Percentiles rank a stretch among this genome's conserved stretches.
These are phyloP conservation scores for Dictyostelium brefeldianum DNA, from an alignment of 78 protist genomes.

Conservation along the genomic window DNA sequence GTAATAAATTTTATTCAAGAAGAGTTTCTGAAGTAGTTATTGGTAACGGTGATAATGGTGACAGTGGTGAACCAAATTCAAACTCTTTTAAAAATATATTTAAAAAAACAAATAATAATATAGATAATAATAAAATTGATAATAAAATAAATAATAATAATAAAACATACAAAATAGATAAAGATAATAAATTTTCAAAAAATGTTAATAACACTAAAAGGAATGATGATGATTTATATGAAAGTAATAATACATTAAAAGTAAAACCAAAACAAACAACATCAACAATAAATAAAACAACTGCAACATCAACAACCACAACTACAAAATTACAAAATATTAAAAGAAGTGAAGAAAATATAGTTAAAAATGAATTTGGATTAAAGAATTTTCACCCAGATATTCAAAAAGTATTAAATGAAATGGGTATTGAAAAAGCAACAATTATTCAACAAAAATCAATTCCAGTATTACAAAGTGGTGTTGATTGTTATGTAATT, in stretches of 20 bases:
- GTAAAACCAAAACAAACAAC: neutral
- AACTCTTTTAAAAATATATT: too few relatives aligned
- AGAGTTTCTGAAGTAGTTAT: neutral
- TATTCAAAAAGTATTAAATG: constrained; percentile 9
- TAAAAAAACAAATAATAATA: neutral
- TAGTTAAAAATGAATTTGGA: neutral
- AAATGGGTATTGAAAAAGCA: constrained; percentile 3
- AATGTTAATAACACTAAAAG: neutral
- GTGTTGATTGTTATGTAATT: constrained; percentile 10
- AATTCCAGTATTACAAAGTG: neutral
- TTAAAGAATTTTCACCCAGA: neutral
- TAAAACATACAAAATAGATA: neutral
- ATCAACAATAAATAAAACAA: neutral
- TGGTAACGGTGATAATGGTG: neutral
- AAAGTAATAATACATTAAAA: neutral
- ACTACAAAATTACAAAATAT: neutral
- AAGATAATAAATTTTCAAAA: neutral
- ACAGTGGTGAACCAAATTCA: neutral
- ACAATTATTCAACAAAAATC: constrained; percentile 44
- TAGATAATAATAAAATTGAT: neutral
- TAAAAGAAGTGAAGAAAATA: neutral
- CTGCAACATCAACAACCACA: neutral
- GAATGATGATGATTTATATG: neutral
- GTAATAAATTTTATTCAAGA: neutral
- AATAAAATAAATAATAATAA: constrained; percentile 3